Conservation (phyloP, 768 basidiomycete species). For the Crassisporium funariophilum region DNA sequence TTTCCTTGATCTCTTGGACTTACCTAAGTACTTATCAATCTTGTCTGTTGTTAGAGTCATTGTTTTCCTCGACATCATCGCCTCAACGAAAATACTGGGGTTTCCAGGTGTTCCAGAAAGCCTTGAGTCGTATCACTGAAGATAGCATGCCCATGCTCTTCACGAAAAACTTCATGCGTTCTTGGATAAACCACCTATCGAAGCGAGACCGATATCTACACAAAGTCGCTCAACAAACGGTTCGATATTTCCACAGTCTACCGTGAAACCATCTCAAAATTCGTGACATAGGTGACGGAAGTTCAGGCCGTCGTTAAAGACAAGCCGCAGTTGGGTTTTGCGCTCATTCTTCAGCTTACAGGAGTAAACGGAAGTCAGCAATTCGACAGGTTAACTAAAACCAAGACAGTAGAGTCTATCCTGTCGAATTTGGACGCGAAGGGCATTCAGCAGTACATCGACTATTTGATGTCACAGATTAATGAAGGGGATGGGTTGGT, state of each 20-base stretch:
- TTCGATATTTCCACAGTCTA: constrained; percentile 32
- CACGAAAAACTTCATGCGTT: constrained; percentile 93
- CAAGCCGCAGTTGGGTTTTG: constrained; percentile 80
- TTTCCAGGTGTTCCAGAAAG: constrained; percentile 87
- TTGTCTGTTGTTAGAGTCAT: constrained; percentile 61
- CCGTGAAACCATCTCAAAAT: not conserved
- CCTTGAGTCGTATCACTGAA: constrained; percentile 65
- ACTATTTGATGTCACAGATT: constrained; percentile 66
- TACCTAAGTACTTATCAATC: constrained; percentile 1
- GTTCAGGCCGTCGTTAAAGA: constrained; percentile 75
- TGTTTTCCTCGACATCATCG: constrained; percentile 84
- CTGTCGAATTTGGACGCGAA: constrained; percentile 70
- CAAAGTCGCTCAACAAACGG: constrained; percentile 85
- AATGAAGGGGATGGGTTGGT: constrained; percentile 51
- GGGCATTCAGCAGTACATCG: constrained; percentile 78
- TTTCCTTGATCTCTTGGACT: not conserved
- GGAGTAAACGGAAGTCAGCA: constrained; percentile 81
- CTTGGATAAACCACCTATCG: constrained; percentile 95
- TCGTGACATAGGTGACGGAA: constrained; percentile 57
- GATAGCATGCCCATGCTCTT: constrained; percentile 84
- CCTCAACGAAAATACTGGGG: constrained; percentile 93
- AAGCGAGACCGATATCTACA: constrained; percentile 87
- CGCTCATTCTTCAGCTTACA: constrained; percentile 82
- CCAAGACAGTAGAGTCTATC: constrained; percentile 89
- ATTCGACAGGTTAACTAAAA: constrained; percentile 91